A percentile compares a stretch with the other conserved stretches of the same genome.
These are phyloP conservation scores for Chlamydomonas incerta DNA, from an alignment of 139 green algal species.

Conservation along the genomic window DNA sequence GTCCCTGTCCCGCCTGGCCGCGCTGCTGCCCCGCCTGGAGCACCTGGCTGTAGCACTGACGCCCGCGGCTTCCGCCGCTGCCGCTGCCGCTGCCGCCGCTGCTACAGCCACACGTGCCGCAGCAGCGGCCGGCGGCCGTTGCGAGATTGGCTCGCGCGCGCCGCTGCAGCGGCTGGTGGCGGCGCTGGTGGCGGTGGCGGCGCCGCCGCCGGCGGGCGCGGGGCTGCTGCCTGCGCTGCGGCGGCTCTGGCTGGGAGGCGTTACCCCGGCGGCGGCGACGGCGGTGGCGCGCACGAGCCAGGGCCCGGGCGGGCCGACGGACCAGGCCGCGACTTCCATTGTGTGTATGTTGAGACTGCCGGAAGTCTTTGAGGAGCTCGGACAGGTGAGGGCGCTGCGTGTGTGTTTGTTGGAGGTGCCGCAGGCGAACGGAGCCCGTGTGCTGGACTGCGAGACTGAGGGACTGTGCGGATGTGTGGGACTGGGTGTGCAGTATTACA, in stretches of 20 bases:
- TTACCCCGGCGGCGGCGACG: not conserved
- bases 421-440: too few species aligned
- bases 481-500: too few species aligned
- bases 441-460: too few species aligned
- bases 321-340: too few species aligned
- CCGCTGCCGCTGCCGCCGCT: too few species aligned
- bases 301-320: not conserved
- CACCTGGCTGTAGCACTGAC: not conserved
- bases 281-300: not conserved
- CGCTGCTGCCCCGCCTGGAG: not conserved
- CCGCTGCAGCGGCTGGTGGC: not conserved
- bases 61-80: too few species aligned
- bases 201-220: not conserved
- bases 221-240: not conserved
- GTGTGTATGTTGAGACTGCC: not conserved
- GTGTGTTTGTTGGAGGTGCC: not conserved
- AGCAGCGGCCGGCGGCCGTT: too few species aligned
- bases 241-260: not conserved
- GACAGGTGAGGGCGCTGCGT: not conserved
- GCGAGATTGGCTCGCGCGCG: not conserved
- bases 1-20: too few species aligned
- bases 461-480: too few species aligned
- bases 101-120: too few species aligned
- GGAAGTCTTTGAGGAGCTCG: not conserved
- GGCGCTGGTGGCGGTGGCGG: not conserved